These are phyloP conservation scores for Nidula microcarpa DNA, from an alignment of 768 basidiomycete genomes.

Conservation along the genomic window DNA sequence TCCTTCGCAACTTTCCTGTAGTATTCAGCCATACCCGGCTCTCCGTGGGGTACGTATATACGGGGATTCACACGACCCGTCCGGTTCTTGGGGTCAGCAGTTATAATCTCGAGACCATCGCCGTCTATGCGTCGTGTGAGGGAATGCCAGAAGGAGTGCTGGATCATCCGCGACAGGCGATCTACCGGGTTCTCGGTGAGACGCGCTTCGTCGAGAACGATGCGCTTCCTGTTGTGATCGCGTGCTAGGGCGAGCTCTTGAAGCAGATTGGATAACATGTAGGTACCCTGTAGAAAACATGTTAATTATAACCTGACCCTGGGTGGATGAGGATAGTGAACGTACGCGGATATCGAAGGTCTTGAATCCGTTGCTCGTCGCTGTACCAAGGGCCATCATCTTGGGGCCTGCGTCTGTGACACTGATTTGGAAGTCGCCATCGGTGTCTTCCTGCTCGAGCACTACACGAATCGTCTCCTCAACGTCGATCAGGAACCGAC, in stretches of 20 bases:
- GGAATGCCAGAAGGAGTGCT: constrained; percentile 97
- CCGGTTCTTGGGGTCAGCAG: constrained; percentile 97
- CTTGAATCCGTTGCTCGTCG: constrained; percentile 97
- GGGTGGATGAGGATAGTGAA: constrained; percentile 4
- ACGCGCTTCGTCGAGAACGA: constrained; percentile 98
- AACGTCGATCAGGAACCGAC: constrained; percentile 94
- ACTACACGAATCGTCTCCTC: constrained; percentile 97
- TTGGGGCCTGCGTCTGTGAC: constrained; percentile 97
- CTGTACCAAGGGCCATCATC: constrained; percentile 92
- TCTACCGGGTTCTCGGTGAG: constrained; percentile 97
- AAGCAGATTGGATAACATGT: constrained; percentile 98
- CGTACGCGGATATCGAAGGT: constrained; percentile 90
- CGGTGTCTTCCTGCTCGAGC: constrained; percentile 97
- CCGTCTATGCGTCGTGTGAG: constrained; percentile 96
- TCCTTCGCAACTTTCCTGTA: constrained; percentile 87
- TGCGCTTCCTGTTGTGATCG: constrained; percentile 92
- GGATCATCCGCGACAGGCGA: constrained; percentile 95
- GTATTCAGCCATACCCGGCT: constrained; percentile 93
- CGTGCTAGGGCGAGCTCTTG: constrained; percentile 97
- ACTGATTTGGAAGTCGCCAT: constrained; percentile 95
- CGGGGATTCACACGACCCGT: constrained; percentile 86
- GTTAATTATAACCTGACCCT: constrained; percentile 7
- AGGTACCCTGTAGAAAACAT: constrained; percentile 69
- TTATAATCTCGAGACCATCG: constrained; percentile 95
- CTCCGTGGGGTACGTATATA: constrained; percentile 92